Conservation (phyloP, 1,284 basidiomycete species). For the Albatrellus sp. region DNA sequence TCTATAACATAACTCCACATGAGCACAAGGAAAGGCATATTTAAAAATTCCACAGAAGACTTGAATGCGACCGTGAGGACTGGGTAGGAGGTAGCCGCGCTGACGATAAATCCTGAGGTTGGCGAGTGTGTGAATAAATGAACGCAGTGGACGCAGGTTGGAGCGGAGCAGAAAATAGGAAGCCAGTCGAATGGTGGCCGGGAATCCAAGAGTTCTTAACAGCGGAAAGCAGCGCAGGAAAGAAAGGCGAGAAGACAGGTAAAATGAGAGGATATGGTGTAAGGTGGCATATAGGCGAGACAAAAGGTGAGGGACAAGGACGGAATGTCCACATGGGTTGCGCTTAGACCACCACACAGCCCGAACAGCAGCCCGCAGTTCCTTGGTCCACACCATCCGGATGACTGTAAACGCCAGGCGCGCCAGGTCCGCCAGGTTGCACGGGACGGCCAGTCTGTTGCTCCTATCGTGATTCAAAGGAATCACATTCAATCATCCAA, state of each 20-base stretch:
- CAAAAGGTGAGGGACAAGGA: background rate
- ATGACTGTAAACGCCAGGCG: conserved; percentile 34
- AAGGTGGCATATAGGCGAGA: background rate
- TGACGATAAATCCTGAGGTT: no score
- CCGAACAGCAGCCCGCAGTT: conserved; percentile 55
- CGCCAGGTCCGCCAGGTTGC: conserved; percentile 30
- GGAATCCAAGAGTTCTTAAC: background rate
- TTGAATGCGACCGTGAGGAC: no score
- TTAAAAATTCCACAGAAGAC: no score
- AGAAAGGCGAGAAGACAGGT: no score
- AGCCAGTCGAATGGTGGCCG: background rate
- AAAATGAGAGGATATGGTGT: background rate
- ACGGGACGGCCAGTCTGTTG: conserved; percentile 51
- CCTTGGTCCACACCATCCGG: conserved; percentile 37
- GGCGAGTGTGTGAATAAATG: no score
- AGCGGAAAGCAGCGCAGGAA: background rate
- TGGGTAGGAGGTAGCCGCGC: no score
- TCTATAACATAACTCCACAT: no score
- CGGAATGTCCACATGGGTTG: background rate
- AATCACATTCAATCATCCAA: background rate
- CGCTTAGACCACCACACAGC: conserved; percentile 47
- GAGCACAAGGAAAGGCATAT: no score
- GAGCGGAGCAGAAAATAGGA: no score
- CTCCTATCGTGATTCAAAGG: conserved; percentile 24
- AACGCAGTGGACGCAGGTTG: no score